phyloP scores from a whole-genome alignment of 1,284 basidiomycete genomes.

The Irpex lacteus region DNA sequence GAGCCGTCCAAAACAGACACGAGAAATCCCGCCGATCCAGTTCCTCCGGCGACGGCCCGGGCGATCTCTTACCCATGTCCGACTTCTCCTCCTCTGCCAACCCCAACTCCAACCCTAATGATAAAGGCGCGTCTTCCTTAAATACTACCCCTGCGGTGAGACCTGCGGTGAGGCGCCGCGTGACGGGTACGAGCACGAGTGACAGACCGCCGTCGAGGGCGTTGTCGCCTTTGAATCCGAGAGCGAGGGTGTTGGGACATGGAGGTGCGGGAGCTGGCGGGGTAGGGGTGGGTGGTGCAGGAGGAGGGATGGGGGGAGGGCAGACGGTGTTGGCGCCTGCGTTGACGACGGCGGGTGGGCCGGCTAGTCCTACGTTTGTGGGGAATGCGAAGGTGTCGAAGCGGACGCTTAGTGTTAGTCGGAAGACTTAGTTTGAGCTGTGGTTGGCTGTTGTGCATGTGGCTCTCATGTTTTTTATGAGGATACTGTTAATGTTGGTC shows the following conservation, averaged over 20 bases:
- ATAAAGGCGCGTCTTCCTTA: slow-evolving; percentile 6
- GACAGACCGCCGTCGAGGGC: slow-evolving; percentile 31
- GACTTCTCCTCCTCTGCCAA: background rate
- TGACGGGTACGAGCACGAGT: slow-evolving; percentile 43
- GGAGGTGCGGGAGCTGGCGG: background rate
- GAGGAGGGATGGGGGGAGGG: slow-evolving; percentile 17
- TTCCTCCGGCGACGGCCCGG: slow-evolving; percentile 37
- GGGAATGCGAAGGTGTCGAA: slow-evolving; percentile 43
- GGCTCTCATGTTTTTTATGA: too few species aligned
- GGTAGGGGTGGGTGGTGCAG: too few species aligned
- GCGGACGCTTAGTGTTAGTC: slow-evolving; percentile 44
- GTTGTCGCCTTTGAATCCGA: slow-evolving; percentile 72
- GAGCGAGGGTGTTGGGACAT: slow-evolving; percentile 37
- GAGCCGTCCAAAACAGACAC: slow-evolving; percentile 79
- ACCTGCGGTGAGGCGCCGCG: slow-evolving; percentile 53
- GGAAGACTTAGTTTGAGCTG: slow-evolving; percentile 31
- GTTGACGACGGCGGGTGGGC: slow-evolving; percentile 19
- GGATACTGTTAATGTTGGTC: background rate
- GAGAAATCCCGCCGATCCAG: slow-evolving; percentile 77
- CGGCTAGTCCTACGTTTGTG: slow-evolving; percentile 33
- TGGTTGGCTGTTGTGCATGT: too few species aligned
- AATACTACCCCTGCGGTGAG: slow-evolving; percentile 22
- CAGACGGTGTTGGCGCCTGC: slow-evolving; percentile 42
- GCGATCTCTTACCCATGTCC: slow-evolving; percentile 30
- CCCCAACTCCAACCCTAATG: slow-evolving; percentile 1